Conservation (phyloP, 805 yeast genomes). For the Nakazawaea populi region DNA sequence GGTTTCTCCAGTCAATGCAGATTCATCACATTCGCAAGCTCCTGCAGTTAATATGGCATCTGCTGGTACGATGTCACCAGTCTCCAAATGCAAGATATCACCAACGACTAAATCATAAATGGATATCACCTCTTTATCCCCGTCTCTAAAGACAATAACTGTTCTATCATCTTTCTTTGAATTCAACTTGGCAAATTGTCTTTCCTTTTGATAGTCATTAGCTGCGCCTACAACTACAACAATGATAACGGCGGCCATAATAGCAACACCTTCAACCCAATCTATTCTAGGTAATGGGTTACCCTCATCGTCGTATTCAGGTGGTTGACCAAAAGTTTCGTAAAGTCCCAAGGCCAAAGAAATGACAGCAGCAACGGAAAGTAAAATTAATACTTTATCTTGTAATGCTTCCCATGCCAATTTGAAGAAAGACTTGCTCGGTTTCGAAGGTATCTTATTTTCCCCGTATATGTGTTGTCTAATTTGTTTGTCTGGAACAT, state of each 20-base stretch:
- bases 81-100: conserved; percentile 74
- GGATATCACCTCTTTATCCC: conserved; percentile 60
- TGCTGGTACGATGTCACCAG: conserved; percentile 92
- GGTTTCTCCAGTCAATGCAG: conserved; percentile 91
- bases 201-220: conserved; percentile 95
- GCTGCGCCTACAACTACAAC: conserved; percentile 91
- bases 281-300: conserved; percentile 76
- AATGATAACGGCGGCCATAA: conserved; percentile 82
- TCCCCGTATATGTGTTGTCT: conserved; percentile 55
- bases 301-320: conserved; percentile 75
- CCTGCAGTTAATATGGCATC: conserved; percentile 77
- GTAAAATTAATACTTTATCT: conserved; percentile 82
- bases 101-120: conserved; percentile 81
- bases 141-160: conserved; percentile 69
- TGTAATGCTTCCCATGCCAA: conserved; percentile 81
- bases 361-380: conserved; percentile 80
- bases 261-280: conserved; percentile 99
- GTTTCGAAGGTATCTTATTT: conserved; percentile 66
- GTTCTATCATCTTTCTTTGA: conserved; percentile 82
- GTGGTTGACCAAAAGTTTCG: conserved; percentile 83
- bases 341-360: conserved; percentile 89
- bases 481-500: conserved; percentile 23
- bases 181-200: conserved; percentile 84
- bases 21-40: conserved; percentile 83
- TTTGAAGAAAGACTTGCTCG: conserved; percentile 59